Evolutionary conservation across 2,329 filamentous ascomycete species (phyloP), one percentile per base, ranked within the genome.

Genomic region (Fusarium gaditjirri): DNA sequence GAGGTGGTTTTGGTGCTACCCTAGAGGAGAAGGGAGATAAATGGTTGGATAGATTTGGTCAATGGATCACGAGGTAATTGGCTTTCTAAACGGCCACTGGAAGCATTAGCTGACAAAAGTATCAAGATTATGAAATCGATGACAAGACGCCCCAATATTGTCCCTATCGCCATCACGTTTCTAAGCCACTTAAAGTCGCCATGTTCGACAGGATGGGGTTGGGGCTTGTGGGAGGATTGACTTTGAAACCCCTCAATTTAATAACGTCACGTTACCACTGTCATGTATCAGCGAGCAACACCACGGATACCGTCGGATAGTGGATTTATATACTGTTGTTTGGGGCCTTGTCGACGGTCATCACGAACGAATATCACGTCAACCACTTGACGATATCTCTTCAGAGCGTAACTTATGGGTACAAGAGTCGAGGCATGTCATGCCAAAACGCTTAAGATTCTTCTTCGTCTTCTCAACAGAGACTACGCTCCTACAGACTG

Each of bases 221-320:
- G 25, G 27, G 33, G 23, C 25, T 38, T 21, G 16, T 33, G 35
- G 50, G 16, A 61, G 35, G 8, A 41, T 53, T 54, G 43, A n/a
- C 31, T 35, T 27, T 58, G 19, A 29, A 38, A 29, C 25, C 33
- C 23, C 38, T 54, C 47, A 33, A 25, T 43, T 38, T 19, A 29
- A 19, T 25, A n/a, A n/a, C n/a, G 25, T 65, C 43, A 47, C 60
- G 54, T 46, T 42, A 43, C 19, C 27, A 25, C 17, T 23, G 29
- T 47, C 49, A 65, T 73, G 63, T 71, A 49, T 55, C 23, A 42
- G 29, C 16, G 38, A 57, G 58, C 42, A 38, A 27, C 23, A 49
- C 27, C 35, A 56, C 17, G 23, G 11, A 29, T 19, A 23, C 53
- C 13, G 19, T 59, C 43, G 25, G 13, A 29, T 62, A 50, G 54